Base-by-base conservation (phyloP, 495 filamentous ascomycete species). In the Xylaria grammica region DNA sequence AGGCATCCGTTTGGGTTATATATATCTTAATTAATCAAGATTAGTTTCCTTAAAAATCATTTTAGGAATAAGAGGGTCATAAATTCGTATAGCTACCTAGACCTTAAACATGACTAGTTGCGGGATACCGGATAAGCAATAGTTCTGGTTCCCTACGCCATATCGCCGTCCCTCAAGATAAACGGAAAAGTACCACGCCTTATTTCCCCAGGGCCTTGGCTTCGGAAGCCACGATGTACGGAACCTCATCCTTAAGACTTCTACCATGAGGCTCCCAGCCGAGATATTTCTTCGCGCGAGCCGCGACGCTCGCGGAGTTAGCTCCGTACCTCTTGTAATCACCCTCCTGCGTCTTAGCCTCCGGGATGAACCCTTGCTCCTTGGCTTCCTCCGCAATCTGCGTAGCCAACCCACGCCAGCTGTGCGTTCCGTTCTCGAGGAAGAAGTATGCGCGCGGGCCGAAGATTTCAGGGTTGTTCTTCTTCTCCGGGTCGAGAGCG, bases 361-460 rank as follows among this genome's bases (percentile, higher is more conserved):
- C 83, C 20, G 85, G 74, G 50, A 93, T 84, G 46, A 88, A 84
- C 1, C 87, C 87, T 75, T 89, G 85, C 65, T 86, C 82, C 50
- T 85, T 79, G 6, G 89, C 88, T 68, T 83, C 82, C 59, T 84
- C 73, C 0, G 86, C 90, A 63, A 95, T 76, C 22, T 75, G 72
- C 29, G 80, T 80, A 40, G 89, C 80, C 27, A 93, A 74, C 50
- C 91, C 85, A 34, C 86, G 87, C 91, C 90, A 95, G 29, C 63
- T 67, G 70, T 91, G 89, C 52, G 86, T 76, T 4, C 87, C 90
- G 67, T 88, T 89, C 74, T 92, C 88, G 38, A 84, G 82, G 63
- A 93, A 85, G 74, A 90, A 94, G 73, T 95, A 94, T 1, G 85
- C 91, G 67, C 89, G 81, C 9, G 82, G 77, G 8, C 88, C 89